Evolutionary conservation across 2,329 filamentous ascomycete species (phyloP).

Genomic region (Penicillium digitatum): DNA sequence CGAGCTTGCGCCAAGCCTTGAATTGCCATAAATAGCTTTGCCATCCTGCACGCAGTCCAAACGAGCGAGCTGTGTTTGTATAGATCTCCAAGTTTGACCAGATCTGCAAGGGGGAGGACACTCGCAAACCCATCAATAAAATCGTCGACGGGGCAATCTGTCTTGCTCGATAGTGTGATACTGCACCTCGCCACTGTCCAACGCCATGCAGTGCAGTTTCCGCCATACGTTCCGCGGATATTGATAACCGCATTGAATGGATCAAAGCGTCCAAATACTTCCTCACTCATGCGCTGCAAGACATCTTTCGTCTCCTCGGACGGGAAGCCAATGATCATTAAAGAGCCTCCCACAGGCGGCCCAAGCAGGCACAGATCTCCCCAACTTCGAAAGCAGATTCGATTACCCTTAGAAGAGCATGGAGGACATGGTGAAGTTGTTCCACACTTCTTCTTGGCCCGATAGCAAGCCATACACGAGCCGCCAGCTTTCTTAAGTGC

Average conservation of each 20-base stretch:
- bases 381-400: conserved; percentile 23
- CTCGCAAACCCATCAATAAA: conserved; percentile 7
- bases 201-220: conserved; percentile 6
- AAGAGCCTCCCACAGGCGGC: background rate
- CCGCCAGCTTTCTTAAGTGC: conserved; percentile 25
- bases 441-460: conserved; percentile 29
- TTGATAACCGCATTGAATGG: conserved; percentile 9
- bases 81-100: conserved; percentile 4
- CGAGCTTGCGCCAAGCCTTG: conserved; percentile 10
- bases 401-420: conserved; percentile 13
- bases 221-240: conserved; percentile 9
- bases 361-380: conserved; percentile 17
- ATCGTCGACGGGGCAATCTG: background rate
- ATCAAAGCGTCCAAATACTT: background rate
- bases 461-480: conserved; percentile 28
- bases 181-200: conserved; percentile 4
- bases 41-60: conserved; percentile 11
- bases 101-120: conserved; percentile 1
- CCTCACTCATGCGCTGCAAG: conserved; percentile 4
- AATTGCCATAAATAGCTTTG: conserved; percentile 16
- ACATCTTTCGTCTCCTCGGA: background rate
- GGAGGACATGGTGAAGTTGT: conserved; percentile 16
- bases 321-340: background rate
- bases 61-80: conserved; percentile 5
- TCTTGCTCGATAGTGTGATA: background rate